Evolutionary conservation across 2,329 filamentous ascomycete genomes (phyloP).

Genomic region (Myriosclerotinia duriaeana): DNA sequence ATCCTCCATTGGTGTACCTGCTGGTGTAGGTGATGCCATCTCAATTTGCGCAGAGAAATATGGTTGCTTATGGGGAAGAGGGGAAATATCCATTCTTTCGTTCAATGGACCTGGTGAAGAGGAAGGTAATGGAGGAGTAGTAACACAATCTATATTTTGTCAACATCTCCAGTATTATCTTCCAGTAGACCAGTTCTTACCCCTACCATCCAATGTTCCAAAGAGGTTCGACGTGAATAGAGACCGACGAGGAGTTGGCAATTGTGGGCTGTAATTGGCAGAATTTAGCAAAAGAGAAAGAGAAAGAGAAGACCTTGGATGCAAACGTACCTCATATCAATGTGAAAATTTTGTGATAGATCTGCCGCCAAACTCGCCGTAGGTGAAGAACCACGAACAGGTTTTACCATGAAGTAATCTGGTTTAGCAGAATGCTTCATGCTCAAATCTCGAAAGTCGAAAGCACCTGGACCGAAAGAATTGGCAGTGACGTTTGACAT

Average conservation of each 20-base stretch:
- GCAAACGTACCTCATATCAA: conserved; percentile 78
- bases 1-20: conserved; percentile 44
- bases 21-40: conserved; percentile 70
- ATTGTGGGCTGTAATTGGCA: conserved; percentile 63
- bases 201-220: conserved; percentile 41
- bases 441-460: conserved; percentile 74
- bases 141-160: conserved; percentile 63
- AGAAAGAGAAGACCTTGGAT: not conserved
- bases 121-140: conserved; percentile 78
- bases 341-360: conserved; percentile 93
- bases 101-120: conserved; percentile 73
- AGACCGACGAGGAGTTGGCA: conserved; percentile 79
- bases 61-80: conserved; percentile 81
- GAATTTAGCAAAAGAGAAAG: conserved; percentile 18
- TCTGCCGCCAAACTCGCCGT: conserved; percentile 89
- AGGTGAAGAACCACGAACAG: conserved; percentile 81
- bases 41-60: conserved; percentile 62
- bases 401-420: conserved; percentile 82
- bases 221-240: conserved; percentile 77
- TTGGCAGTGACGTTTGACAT: conserved; percentile 50
- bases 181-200: conserved; percentile 49
- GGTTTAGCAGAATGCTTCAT: conserved; percentile 65
- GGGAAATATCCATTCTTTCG: conserved; percentile 91
- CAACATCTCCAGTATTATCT: conserved; percentile 41
- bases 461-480: conserved; percentile 60